Evolutionary conservation across 148 eudicot species (phyloP).

Genomic region (Rhododendron griersonianum): DNA sequence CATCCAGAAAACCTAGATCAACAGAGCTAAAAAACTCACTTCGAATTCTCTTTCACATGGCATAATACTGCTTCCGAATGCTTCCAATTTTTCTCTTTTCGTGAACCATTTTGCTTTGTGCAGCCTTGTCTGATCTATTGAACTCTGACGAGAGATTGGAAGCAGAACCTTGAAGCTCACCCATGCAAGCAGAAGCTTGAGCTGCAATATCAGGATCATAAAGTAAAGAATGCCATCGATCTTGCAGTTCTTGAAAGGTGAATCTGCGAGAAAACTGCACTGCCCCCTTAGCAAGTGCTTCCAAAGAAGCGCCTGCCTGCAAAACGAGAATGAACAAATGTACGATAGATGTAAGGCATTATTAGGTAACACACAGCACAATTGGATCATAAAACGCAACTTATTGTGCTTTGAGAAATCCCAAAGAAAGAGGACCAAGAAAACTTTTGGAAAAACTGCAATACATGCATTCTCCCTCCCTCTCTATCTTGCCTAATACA

Average conservation of each 20-base stretch:
- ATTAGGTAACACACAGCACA: neutral
- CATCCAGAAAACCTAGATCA: slow-evolving; percentile 48
- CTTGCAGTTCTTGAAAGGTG: slow-evolving; percentile 61
- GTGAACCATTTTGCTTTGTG: slow-evolving; percentile 28
- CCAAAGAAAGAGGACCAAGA: neutral
- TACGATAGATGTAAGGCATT: neutral
- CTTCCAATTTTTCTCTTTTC: slow-evolving; percentile 62
- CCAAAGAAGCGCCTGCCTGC: slow-evolving; percentile 83
- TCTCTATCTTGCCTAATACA: neutral
- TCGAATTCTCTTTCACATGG: slow-evolving; percentile 63
- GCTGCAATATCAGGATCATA: slow-evolving; percentile 63
- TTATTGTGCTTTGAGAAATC: neutral
- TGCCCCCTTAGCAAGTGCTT: slow-evolving; percentile 97
- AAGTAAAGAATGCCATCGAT: slow-evolving; percentile 75
- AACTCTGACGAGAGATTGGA: slow-evolving; percentile 34
- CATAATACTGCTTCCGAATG: slow-evolving; percentile 67
- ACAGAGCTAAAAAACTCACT: slow-evolving; percentile 46
- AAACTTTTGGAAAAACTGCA: neutral
- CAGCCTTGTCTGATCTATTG: slow-evolving; percentile 36
- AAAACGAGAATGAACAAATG: slow-evolving; percentile 2
- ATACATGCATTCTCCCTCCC: neutral
- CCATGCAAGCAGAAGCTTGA: slow-evolving; percentile 57
- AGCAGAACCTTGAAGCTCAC: slow-evolving; percentile 55
- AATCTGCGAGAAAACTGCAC: slow-evolving; percentile 73
- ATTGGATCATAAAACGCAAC: neutral